Conservation (phyloP, 148 eudicot species). For the Cornus florida region DNA sequence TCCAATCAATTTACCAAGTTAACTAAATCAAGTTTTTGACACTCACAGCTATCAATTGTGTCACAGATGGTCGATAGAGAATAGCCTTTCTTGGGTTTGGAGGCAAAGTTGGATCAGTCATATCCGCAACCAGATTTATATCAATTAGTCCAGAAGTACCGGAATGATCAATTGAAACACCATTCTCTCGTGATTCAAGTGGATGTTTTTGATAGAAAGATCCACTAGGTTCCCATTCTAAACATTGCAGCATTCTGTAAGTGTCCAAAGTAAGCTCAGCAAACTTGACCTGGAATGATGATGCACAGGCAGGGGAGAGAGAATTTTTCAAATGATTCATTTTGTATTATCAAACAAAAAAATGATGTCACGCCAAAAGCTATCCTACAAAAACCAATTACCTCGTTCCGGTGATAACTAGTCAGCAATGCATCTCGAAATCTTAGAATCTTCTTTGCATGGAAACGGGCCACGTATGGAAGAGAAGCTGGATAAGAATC, state of each 20-base stretch:
- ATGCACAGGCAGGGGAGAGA: slow-evolving; percentile 14
- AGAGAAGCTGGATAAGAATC: slow-evolving; percentile 81
- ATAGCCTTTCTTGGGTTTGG: slow-evolving; percentile 91
- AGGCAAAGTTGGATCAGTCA: slow-evolving; percentile 89
- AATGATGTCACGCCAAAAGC: neutral
- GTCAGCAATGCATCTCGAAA: slow-evolving; percentile 84
- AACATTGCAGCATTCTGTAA: slow-evolving; percentile 90
- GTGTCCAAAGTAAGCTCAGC: slow-evolving; percentile 92
- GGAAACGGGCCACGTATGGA: slow-evolving; percentile 75
- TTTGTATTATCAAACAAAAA: neutral
- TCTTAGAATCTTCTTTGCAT: slow-evolving; percentile 87
- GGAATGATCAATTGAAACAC: slow-evolving; percentile 60
- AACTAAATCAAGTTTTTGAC: slow-evolving; percentile 6
- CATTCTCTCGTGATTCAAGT: slow-evolving; percentile 62
- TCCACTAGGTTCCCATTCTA: slow-evolving; percentile 99
- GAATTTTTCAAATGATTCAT: neutral
- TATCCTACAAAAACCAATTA: slow-evolving; percentile 17
- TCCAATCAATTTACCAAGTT: neutral
- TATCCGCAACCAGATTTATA: slow-evolving; percentile 76
- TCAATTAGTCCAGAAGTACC: slow-evolving; percentile 85
- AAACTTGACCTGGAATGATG: slow-evolving; percentile 75
- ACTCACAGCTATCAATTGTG: slow-evolving; percentile 91
- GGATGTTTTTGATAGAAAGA: slow-evolving; percentile 68
- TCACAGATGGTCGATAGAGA: slow-evolving; percentile 80
- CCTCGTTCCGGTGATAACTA: slow-evolving; percentile 94